phyloP scores from a whole-genome alignment of 306 rosid genomes.

The Dryas octopetala region DNA sequence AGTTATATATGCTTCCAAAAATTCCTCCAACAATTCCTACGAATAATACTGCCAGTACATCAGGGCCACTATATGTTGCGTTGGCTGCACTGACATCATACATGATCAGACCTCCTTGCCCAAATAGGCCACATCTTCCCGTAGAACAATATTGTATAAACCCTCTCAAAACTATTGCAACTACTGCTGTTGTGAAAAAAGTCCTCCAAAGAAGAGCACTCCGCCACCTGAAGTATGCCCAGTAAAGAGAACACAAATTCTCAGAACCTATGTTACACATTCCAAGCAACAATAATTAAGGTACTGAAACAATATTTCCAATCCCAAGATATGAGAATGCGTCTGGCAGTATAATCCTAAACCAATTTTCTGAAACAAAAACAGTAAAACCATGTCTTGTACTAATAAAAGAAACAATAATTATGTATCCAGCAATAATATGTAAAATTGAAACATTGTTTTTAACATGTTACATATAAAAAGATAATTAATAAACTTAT shows the following conservation, averaged over 20 bases:
- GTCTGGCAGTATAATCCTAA: too few relatives aligned
- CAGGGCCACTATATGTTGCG: conserved; percentile 46
- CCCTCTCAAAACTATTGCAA: conserved; percentile 69
- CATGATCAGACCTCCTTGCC: conserved; percentile 83
- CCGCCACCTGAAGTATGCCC: conserved; percentile 63
- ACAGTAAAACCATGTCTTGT: too few relatives aligned
- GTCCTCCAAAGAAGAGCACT: conserved; percentile 88
- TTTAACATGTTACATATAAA: too few relatives aligned
- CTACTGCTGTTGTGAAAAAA: conserved; percentile 82
- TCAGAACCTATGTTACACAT: neutral
- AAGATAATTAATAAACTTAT: too few relatives aligned
- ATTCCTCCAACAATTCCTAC: conserved; percentile 72
- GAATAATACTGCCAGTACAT: conserved; percentile 53
- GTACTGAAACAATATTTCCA: neutral
- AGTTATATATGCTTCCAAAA: conserved; percentile 76
- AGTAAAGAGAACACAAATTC: conserved; percentile 21
- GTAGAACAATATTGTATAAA: conserved; percentile 48
- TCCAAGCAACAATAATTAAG: neutral
- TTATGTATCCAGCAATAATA: too few relatives aligned
- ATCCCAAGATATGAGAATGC: too few relatives aligned
- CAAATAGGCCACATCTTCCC: conserved; percentile 70
- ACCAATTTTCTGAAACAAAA: too few relatives aligned
- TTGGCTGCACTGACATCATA: conserved; percentile 58
- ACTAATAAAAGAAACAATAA: too few relatives aligned
- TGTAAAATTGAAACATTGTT: too few relatives aligned